Base-by-base conservation (phyloP, 2,329 filamentous ascomycete species). In the Ascochyta rabiei region DNA sequence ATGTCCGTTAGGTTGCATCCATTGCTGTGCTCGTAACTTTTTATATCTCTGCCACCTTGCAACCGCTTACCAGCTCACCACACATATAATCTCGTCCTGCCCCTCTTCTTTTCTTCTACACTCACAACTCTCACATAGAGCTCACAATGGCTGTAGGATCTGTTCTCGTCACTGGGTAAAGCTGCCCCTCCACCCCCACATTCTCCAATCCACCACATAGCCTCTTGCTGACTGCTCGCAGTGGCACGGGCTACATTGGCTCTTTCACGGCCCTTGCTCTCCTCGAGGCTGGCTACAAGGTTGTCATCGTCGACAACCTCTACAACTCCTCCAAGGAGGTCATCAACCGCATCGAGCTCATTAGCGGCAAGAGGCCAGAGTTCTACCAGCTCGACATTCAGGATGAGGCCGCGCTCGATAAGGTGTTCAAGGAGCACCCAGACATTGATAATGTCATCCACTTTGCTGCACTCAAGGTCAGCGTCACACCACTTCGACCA, bases 381-480 rank as follows among this genome's bases (percentile, higher is more conserved):
- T 97, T 97, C 77, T 87, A 92, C 81, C 81, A 96, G 76, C 81
- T 87, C 73, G 95, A 99, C 79, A 85, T 99, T 70, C 97, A 91
- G 66, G 86, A 97, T 73, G 89, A 95, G 76, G 83, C 84, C 60
- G 89, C 82, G 12, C 84, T 99, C 54, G 91, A 97, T 75, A 87
- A 88, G 69, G 89, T 98, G 68, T 97, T 99, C 74, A 82, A 85
- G 60, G 89, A 89, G 72, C 89, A 98, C 79, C 91, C 93, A 46
- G 89, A 91, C 71, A 97, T 99, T 72, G 92, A 97, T 84, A 96
- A 91, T 75, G 95, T 98, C 63, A 98, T 99, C 70, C 95, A 99
- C 82, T 99, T 99, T 75, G 96, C 95, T 61, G 95, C 95, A 21
- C 84, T 99, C 66, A 99, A 99, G 89, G 91, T 89, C 78, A 67